Evolutionary conservation across 192 early-diverging fungal species (phyloP), one percentile per base, ranked within the genome.

Genomic region (Coemansia interrupta): DNA sequence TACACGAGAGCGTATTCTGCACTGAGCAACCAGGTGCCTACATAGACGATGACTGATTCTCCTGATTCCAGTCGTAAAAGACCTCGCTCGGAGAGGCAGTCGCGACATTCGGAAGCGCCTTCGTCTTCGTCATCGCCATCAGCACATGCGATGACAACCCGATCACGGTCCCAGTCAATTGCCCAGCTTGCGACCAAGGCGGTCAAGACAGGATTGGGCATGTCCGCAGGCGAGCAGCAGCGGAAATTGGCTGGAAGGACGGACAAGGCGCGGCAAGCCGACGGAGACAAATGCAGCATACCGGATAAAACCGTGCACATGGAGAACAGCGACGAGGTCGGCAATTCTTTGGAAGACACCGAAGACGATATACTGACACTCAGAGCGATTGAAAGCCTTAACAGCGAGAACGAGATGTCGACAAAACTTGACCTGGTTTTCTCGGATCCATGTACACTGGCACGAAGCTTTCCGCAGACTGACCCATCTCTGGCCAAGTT

Each of bases 391-490:
- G 10, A 56, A 43, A 48, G 50, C 36, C 59, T 72, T 28, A 15
- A 26, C 18, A 56, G 62, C 19, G 66, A 66, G 22, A 20, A 64
- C 26, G 75, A 72, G 12, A 13, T 78, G 20, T 14, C 62, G 20
- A 59, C 65, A 20, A 72, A 63, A 53, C 75, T 78, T 13, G 49
- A 42, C 5, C 40, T 49, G 39, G 66, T 68, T 11, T 78, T 78
- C 28, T 58, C 66, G 3, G 75, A 78, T 11, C 75, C 75, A 28
- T 78, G 75, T 32, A 66, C 63, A 30, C 57, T 78, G 45, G 75
- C 75, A 13, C 70, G 66, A 32, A 72, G 75, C 63, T 81, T 81
- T 51, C 69, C 68, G 8, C 73, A 76, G 38, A 44, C 42, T 6
- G 53, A 76, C 42, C 24, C 60, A 3, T 57, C 13, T 11, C 54